phyloP scores from a whole-genome alignment of 129 eudicot genomes.

The Flaveria trinervia region DNA sequence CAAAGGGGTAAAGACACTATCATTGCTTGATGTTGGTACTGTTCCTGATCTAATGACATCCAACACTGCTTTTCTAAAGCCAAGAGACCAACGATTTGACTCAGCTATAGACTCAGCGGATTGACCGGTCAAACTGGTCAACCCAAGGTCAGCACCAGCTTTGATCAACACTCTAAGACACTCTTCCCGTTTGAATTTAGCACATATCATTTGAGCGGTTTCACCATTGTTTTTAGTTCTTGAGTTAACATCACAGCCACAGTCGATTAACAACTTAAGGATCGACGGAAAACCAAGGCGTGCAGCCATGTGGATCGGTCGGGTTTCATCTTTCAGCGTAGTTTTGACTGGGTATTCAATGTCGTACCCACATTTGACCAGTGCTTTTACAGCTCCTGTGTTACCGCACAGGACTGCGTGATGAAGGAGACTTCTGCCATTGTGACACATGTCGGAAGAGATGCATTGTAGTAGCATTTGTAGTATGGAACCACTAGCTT shows the following conservation, averaged over 20 bases:
- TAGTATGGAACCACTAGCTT: constrained; percentile 71
- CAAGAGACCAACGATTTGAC: constrained; percentile 49
- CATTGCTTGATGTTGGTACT: constrained; percentile 55
- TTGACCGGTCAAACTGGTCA: constrained; percentile 49
- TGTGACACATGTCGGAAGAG: constrained; percentile 43
- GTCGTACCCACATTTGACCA: constrained; percentile 58
- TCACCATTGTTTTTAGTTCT: constrained; percentile 51
- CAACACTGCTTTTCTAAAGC: constrained; percentile 57
- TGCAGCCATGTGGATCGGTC: constrained; percentile 78
- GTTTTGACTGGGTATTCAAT: constrained; percentile 57
- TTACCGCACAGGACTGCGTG: constrained; percentile 83
- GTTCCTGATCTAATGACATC: constrained; percentile 49
- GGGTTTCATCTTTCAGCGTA: constrained; percentile 45
- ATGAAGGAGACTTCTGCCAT: constrained; percentile 78
- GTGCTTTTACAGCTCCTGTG: constrained; percentile 50
- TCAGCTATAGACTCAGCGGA: constrained; percentile 55
- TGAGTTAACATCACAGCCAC: constrained; percentile 71
- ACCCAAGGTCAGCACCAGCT: constrained; percentile 84
- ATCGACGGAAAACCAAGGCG: constrained; percentile 59
- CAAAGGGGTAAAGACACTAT: constrained; percentile 56
- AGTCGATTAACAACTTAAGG: constrained; percentile 51
- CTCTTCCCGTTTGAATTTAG: constrained; percentile 55
- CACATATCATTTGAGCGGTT: constrained; percentile 76
- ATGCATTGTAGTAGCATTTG: constrained; percentile 62
- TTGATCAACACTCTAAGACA: constrained; percentile 60